Conservation (phyloP, 2,329 filamentous ascomycete species). For the Ascochyta clinopodiicola region DNA sequence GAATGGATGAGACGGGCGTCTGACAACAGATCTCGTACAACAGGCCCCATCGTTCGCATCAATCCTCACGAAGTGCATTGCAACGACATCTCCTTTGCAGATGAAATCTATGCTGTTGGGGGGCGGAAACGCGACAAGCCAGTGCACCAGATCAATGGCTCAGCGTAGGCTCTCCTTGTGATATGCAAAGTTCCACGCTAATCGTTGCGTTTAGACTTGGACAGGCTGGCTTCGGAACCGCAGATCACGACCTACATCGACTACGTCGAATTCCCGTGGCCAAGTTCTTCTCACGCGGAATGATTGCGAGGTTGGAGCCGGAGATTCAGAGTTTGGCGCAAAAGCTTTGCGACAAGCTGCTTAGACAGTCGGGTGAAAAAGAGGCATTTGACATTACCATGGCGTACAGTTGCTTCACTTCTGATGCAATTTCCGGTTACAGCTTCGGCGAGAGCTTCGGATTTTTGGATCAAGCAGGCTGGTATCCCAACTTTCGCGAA, state of each 20-base stretch:
- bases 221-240: slow-evolving; percentile 31
- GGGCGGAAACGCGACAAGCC: slow-evolving; percentile 35
- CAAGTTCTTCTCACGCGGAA: slow-evolving; percentile 46
- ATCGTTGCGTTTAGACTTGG: slow-evolving; percentile 21
- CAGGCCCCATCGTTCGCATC: slow-evolving; percentile 45
- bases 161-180: slow-evolving; percentile 22
- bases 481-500: slow-evolving; percentile 37
- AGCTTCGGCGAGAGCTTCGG: slow-evolving; percentile 34
- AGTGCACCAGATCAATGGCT: slow-evolving; percentile 35
- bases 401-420: slow-evolving; percentile 37
- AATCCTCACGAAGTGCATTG: slow-evolving; percentile 43
- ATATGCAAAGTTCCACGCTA: not conserved
- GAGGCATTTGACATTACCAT: slow-evolving; percentile 32
- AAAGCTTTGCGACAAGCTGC: slow-evolving; percentile 35
- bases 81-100: slow-evolving; percentile 37
- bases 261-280: slow-evolving; percentile 40
- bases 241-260: slow-evolving; percentile 42
- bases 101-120: slow-evolving; percentile 39
- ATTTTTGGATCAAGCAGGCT: slow-evolving; percentile 32
- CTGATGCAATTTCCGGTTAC: slow-evolving; percentile 33
- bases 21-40: not conserved
- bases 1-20: not conserved
- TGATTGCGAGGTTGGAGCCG: slow-evolving; percentile 34
- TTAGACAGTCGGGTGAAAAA: slow-evolving; percentile 24
- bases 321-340: slow-evolving; percentile 28